Evolutionary conservation across 306 rosid species (phyloP).

Genomic region (Rosa multiflora): DNA sequence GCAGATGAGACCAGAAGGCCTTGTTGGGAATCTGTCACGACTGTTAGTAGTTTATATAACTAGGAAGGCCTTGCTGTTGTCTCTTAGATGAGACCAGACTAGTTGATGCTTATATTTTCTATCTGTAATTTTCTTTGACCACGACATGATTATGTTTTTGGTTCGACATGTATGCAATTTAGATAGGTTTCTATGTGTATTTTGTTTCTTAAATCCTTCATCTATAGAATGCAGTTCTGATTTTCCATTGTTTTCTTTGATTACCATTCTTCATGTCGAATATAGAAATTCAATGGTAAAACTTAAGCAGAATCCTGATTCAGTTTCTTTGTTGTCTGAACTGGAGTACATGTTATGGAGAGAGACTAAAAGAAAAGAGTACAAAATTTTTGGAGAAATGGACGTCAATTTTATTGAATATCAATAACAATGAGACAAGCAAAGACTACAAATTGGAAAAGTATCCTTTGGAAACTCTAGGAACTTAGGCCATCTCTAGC

Average conservation of each 20-base stretch:
- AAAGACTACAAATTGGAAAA: no score
- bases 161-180: not conserved
- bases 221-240: not conserved
- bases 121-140: not conserved
- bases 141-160: not conserved
- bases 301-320: not conserved
- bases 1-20: not conserved
- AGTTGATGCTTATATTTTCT: not conserved
- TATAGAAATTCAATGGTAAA: not conserved
- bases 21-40: not conserved
- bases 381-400: not conserved
- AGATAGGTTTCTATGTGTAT: not conserved
- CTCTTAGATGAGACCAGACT: constrained; percentile 1
- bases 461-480: no score
- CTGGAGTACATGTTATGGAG: not conserved
- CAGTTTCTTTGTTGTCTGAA: not conserved
- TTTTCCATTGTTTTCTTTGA: not conserved
- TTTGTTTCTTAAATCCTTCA: not conserved
- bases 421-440: no score
- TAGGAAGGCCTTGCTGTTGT: not conserved
- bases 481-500: no score
- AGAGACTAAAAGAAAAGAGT: not conserved
- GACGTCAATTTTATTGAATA: no score
- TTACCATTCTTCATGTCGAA: no score
- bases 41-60: not conserved